Percentiles rank a stretch among this genome's conserved stretches.
phyloP scores from a whole-genome alignment of 306 rosid genomes.

The Gleditsia sinensis region DNA sequence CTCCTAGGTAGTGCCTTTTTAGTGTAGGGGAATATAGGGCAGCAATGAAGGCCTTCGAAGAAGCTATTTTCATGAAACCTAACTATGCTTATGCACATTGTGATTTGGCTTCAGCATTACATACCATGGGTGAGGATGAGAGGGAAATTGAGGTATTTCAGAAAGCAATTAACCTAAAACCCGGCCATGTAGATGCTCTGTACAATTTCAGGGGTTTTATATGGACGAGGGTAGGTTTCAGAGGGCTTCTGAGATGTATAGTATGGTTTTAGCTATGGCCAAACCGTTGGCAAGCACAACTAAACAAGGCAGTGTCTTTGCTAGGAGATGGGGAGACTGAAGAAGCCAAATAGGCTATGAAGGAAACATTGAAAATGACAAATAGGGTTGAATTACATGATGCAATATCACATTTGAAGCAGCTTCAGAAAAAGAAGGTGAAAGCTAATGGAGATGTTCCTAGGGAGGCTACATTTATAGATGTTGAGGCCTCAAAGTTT shows the following conservation, averaged over 20 bases:
- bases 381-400: slow-evolving; percentile 97
- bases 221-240: slow-evolving; percentile 94
- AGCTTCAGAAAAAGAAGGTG: slow-evolving; percentile 87
- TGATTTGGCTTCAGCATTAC: slow-evolving; percentile 95
- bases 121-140: slow-evolving; percentile 92
- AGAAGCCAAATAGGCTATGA: slow-evolving; percentile 86
- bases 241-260: slow-evolving; percentile 98
- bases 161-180: slow-evolving; percentile 96
- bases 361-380: slow-evolving; percentile 96
- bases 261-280: slow-evolving; percentile 96
- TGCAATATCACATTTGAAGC: slow-evolving; percentile 93
- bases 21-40: slow-evolving; percentile 98
- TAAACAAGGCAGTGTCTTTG: slow-evolving; percentile 94
- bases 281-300: slow-evolving; percentile 98
- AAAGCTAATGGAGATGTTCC: slow-evolving; percentile 60
- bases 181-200: slow-evolving; percentile 91
- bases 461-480: slow-evolving; percentile 64
- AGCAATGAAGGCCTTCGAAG: slow-evolving; percentile 93
- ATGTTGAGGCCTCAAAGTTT: slow-evolving; percentile 72
- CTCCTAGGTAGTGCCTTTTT: slow-evolving; percentile 95
- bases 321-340: slow-evolving; percentile 92
- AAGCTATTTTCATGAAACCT: slow-evolving; percentile 91
- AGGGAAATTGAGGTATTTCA: slow-evolving; percentile 94
- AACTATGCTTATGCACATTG: slow-evolving; percentile 98
- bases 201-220: slow-evolving; percentile 95